A percentile compares a stretch with the other conserved stretches of the same genome.
Evolutionary conservation across 2,329 filamentous ascomycete genomes (phyloP).

Genomic region (Apiospora hydei): DNA sequence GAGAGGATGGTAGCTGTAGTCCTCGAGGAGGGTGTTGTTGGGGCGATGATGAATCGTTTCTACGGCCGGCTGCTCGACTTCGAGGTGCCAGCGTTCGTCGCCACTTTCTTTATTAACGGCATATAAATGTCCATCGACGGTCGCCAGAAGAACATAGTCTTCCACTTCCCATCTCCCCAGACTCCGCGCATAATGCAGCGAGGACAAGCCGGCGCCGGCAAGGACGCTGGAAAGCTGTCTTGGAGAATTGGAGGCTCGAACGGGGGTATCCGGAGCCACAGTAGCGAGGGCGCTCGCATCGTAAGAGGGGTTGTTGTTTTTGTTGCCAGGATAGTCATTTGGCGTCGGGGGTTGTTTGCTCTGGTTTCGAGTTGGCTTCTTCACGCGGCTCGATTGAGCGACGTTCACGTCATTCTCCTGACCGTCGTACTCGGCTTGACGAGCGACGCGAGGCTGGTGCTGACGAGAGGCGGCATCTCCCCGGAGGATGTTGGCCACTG

Average conservation of each 20-base stretch:
- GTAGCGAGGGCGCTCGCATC: conserved; percentile 97
- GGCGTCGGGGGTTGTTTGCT: conserved; percentile 13
- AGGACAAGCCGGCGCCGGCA: conserved; percentile 70
- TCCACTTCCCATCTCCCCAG: conserved; percentile 99
- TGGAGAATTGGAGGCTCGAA: conserved; percentile 88
- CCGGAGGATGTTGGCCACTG: conserved; percentile 36
- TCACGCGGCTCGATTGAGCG: conserved; percentile 2
- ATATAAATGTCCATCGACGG: conserved; percentile 96
- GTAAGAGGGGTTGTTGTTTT: conserved; percentile 42
- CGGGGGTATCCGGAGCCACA: conserved; percentile 95
- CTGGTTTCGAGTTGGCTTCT: not conserved
- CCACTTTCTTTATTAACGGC: conserved; percentile 89
- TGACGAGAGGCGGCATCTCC: conserved; percentile 26
- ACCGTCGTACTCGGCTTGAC: conserved; percentile 28
- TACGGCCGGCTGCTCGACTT: conserved; percentile 86
- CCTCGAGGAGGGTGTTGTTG: conserved; percentile 65
- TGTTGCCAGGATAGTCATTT: conserved; percentile 24
- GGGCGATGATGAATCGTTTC: conserved; percentile 83
- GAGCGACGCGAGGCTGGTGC: conserved; percentile 27
- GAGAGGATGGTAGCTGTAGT: conserved; percentile 68
- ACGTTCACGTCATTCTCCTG: conserved; percentile 14
- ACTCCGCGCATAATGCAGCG: conserved; percentile 94
- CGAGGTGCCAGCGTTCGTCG: conserved; percentile 82
- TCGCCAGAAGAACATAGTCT: conserved; percentile 99
- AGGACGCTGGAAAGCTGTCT: conserved; percentile 64